phyloP scores from a whole-genome alignment of 176 grass and related monocot species.

The Oryza meridionalis region DNA sequence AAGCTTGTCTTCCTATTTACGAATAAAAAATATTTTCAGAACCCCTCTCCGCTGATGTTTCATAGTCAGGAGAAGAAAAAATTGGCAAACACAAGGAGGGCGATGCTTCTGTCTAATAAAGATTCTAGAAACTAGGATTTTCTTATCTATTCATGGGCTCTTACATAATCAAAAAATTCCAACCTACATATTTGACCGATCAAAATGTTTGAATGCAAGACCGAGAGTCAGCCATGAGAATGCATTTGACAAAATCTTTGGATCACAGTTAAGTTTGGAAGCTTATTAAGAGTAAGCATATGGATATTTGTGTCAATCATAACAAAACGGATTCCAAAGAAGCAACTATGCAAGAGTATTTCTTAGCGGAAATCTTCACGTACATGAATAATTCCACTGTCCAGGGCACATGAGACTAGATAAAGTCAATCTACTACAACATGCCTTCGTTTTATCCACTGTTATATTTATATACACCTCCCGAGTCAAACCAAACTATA shows the following conservation, averaged over 20 bases:
- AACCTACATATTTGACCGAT: neutral
- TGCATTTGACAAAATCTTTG: neutral
- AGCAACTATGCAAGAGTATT: neutral
- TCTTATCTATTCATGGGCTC: neutral
- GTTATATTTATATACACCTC: neutral
- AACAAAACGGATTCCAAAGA: conserved; percentile 23
- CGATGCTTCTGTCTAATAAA: neutral
- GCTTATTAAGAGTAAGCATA: conserved; percentile 11
- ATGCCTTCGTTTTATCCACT: conserved; percentile 9
- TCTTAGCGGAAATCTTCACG: neutral
- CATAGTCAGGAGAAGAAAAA: neutral
- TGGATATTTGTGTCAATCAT: neutral
- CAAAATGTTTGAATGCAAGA: conserved; percentile 20
- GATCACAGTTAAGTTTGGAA: conserved; percentile 22
- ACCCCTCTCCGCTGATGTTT: neutral
- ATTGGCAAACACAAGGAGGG: neutral
- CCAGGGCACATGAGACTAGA: conserved; percentile 9
- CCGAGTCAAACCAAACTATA: neutral
- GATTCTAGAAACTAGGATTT: neutral
- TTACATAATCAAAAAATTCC: neutral
- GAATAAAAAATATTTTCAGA: conserved; percentile 18
- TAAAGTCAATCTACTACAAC: neutral
- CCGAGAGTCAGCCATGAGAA: neutral
- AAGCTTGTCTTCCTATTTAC: conserved; percentile 82
- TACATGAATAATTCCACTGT: neutral